Conservation (phyloP, 805 yeast genomes). For the Nakazawaea peltata region DNA sequence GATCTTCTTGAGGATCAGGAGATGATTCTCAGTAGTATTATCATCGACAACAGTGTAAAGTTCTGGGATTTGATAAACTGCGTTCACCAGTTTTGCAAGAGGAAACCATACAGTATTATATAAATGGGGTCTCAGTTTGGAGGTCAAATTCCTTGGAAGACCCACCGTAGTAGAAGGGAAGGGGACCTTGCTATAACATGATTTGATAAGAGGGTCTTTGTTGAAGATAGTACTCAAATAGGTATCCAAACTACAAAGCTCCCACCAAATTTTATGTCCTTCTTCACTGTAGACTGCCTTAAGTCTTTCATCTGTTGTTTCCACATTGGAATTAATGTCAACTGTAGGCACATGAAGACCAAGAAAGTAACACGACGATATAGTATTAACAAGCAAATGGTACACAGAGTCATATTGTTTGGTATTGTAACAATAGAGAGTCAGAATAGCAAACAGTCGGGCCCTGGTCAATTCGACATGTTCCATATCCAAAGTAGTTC, state of each 20-base stretch:
- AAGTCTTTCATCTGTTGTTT: background rate
- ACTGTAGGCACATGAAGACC: background rate
- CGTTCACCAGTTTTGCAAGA: conserved; percentile 31
- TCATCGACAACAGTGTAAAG: background rate
- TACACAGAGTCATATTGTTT: conserved; percentile 1
- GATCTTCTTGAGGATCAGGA: background rate
- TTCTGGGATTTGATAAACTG: background rate
- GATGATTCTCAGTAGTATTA: background rate
- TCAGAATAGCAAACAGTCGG: background rate
- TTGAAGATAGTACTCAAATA: conserved; percentile 4
- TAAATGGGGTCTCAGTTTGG: too few species aligned
- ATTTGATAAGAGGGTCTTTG: conserved; percentile 3
- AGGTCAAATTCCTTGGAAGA: too few species aligned
- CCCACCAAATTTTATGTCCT: conserved; percentile 7
- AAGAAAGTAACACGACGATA: background rate
- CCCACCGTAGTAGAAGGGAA: conserved; percentile 1
- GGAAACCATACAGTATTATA: conserved; percentile 28
- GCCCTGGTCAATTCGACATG: background rate
- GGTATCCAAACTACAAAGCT: conserved; percentile 5
- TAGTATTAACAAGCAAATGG: background rate
- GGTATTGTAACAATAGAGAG: background rate
- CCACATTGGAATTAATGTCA: background rate
- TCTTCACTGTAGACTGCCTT: conserved; percentile 3
- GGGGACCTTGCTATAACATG: background rate
- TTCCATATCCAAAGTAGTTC: too few species aligned